Evolutionary conservation across 768 basidiomycete species (phyloP), one percentile per base, ranked within the genome.

Genomic region (Melanogaster broomeanus): DNA sequence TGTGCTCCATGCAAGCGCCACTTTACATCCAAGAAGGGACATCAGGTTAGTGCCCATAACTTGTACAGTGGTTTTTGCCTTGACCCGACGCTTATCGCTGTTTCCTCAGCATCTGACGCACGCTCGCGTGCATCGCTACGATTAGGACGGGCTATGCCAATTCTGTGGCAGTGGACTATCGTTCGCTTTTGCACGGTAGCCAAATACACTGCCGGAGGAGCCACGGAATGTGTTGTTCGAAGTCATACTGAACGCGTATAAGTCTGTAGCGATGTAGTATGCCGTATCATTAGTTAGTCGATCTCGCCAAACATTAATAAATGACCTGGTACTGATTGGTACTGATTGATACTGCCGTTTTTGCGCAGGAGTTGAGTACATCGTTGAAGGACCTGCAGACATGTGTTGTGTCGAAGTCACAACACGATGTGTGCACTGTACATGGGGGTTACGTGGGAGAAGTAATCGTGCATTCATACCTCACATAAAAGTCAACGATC

Each of bases 301-400:
- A n/a, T n/a, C n/a, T n/a, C n/a, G n/a, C n/a, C n/a, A n/a, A n/a
- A n/a, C n/a, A n/a, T n/a, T n/a, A n/a, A n/a, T n/a, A n/a, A n/a
- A n/a, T n/a, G n/a, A n/a, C n/a, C n/a, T n/a, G n/a, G n/a, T n/a
- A n/a, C n/a, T n/a, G n/a, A n/a, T n/a, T n/a, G n/a, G n/a, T n/a
- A n/a, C n/a, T n/a, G n/a, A n/a, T n/a, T n/a, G n/a, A n/a, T n/a
- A n/a, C n/a, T n/a, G n/a, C n/a, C n/a, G n/a, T 68, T 90, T 89
- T 42, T 81, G 83, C 30, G 87, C 77, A 2, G 77, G 82, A 13
- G 84, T 80, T 28, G 80, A 74, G 72, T 87, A 89, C 75, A 77
- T 77, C 27, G 49, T 24, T 11, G 53, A 24, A 28, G 33, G 43
- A 19, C 48, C 44, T n/a, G 18, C 10, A 18, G 28, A 39, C 11